A percentile compares a stretch with the other conserved stretches of the same genome.
phyloP scores from a whole-genome alignment of 2,329 filamentous ascomycete species.

The Sporothrix euskadiensis region DNA sequence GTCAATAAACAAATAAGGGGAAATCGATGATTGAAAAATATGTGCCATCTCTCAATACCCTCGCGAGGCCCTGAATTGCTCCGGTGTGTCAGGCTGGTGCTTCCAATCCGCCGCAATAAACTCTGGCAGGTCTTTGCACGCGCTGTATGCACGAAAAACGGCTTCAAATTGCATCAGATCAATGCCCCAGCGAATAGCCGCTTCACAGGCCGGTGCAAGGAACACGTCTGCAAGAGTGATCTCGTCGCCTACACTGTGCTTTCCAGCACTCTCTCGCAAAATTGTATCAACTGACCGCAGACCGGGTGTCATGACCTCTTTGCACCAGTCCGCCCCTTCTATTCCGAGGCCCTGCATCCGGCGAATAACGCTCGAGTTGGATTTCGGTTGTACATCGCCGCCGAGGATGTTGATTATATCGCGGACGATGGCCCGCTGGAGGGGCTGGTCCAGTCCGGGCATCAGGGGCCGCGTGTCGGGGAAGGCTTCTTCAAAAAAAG shows the following conservation, averaged over 20 bases:
- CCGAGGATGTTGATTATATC: constrained; percentile 1
- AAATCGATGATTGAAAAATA: background rate
- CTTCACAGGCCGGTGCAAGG: background rate
- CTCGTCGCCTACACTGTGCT: background rate
- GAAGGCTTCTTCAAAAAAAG: constrained; percentile 10
- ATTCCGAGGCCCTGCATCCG: background rate
- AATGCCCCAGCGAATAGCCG: background rate
- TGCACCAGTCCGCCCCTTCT: background rate
- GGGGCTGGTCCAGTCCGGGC: background rate
- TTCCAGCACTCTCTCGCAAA: background rate
- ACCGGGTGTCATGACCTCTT: background rate
- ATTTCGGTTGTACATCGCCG: background rate
- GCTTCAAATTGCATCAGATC: background rate
- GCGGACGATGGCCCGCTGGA: background rate
- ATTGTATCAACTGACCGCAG: background rate
- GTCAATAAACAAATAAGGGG: background rate
- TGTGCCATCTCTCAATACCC: background rate
- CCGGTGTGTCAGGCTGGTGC: constrained; percentile 8
- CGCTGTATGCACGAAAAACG: background rate
- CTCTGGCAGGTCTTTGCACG: constrained; percentile 11
- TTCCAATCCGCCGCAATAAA: constrained; percentile 5
- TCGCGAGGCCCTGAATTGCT: background rate
- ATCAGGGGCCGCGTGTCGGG: background rate
- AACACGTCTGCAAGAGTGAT: background rate
- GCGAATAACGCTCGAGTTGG: background rate